phyloP scores from a whole-genome alignment of 179 eudicot species.

The Silene coronaria region DNA sequence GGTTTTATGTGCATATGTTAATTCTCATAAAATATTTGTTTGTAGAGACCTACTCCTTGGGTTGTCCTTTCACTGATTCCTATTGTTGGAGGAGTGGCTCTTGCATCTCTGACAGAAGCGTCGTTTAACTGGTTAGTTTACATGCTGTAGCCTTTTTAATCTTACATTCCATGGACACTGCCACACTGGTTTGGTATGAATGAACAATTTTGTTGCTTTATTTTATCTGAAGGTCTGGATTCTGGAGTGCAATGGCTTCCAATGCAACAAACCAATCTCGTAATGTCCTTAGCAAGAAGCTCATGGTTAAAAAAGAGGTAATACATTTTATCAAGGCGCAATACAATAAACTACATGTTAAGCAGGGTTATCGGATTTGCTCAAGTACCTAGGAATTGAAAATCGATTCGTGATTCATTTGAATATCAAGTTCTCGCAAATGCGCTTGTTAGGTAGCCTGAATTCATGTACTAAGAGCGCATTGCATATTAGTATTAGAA shows the following conservation, averaged over 20 bases:
- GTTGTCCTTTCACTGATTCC: constrained; percentile 76
- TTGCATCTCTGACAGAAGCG: constrained; percentile 88
- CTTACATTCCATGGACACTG: constrained; percentile 32
- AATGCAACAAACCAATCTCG: constrained; percentile 82
- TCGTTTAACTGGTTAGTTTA: constrained; percentile 76
- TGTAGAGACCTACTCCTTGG: constrained; percentile 75
- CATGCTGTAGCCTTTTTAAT: neutral
- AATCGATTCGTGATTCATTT: no score
- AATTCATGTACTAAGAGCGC: no score
- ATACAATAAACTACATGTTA: neutral
- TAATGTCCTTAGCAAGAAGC: constrained; percentile 83
- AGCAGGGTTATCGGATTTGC: neutral
- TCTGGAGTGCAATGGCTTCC: constrained; percentile 97
- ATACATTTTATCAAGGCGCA: neutral
- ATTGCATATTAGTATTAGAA: no score
- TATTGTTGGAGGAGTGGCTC: constrained; percentile 89
- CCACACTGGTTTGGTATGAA: neutral
- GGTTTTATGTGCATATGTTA: neutral
- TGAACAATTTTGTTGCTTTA: neutral
- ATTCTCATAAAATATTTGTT: constrained; percentile 2
- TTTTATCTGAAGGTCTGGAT: constrained; percentile 65
- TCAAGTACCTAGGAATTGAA: no score
- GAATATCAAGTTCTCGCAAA: no score
- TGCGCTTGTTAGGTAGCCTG: no score
- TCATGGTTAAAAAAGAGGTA: constrained; percentile 86